Percentiles rank a stretch among this genome's conserved stretches.
phyloP scores from a whole-genome alignment of 108 stramenopile species.

The Conticribra weissflogii region DNA sequence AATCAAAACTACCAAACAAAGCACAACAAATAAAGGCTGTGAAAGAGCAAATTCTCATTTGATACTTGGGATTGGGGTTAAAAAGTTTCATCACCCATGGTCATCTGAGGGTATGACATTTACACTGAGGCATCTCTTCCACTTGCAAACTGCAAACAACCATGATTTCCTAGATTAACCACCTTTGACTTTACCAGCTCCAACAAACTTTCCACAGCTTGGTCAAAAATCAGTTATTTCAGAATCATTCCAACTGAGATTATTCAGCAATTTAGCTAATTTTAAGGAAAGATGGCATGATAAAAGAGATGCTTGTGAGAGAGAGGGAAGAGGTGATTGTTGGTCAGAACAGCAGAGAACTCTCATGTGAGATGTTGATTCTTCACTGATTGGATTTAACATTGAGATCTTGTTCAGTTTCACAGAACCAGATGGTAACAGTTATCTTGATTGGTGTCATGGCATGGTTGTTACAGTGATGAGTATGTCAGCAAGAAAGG shows the following conservation, averaged over 20 bases:
- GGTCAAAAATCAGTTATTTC: too few species aligned
- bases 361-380: constrained; percentile 5
- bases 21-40: background rate
- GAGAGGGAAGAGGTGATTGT: constrained; percentile 1
- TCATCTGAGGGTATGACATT: background rate
- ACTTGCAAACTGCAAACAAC: background rate
- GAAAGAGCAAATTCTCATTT: constrained; percentile 5
- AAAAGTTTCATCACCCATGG: constrained; percentile 5
- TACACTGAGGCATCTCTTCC: background rate
- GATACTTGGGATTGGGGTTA: constrained; percentile 1
- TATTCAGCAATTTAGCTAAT: too few species aligned
- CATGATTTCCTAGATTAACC: too few species aligned
- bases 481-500: constrained; percentile 1
- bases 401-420: constrained; percentile 11
- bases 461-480: constrained; percentile 11
- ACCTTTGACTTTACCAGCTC: too few species aligned
- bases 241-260: too few species aligned
- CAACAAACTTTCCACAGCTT: too few species aligned
- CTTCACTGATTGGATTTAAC: background rate
- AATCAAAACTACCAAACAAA: background rate
- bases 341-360: too few species aligned
- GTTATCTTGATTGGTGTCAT: constrained; percentile 7
- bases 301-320: background rate
- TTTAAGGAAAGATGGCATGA: too few species aligned
- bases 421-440: background rate